Percentiles rank a stretch among this genome's conserved stretches.
phyloP scores from a whole-genome alignment of 306 rosid species.

The Ormosia semicastrata region DNA sequence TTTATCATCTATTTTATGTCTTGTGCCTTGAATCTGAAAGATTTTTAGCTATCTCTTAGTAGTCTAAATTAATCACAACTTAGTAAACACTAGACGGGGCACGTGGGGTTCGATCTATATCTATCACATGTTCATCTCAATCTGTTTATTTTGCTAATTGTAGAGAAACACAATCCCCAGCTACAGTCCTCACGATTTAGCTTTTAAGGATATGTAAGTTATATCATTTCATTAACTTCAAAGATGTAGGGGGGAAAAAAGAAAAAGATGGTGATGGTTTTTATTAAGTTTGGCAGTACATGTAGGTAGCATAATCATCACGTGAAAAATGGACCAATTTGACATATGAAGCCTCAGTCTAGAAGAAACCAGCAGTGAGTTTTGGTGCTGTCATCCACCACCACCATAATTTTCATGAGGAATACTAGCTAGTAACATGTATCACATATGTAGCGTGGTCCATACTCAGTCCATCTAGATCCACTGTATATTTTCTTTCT shows the following conservation, averaged over 20 bases:
- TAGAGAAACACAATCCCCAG: background rate
- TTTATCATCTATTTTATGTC: background rate
- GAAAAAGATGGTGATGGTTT: background rate
- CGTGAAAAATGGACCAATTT: conserved; percentile 26
- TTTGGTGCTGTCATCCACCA: conserved; percentile 18
- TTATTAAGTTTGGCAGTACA: background rate
- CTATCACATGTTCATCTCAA: background rate
- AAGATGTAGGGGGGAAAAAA: background rate
- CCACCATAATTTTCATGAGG: background rate
- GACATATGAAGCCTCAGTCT: background rate
- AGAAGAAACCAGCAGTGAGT: background rate
- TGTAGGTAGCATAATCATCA: background rate
- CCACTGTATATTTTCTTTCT: background rate
- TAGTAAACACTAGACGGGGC: no score
- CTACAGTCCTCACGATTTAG: background rate
- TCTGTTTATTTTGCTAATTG: background rate
- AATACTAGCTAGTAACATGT: background rate
- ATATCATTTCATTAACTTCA: background rate
- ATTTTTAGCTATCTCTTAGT: background rate
- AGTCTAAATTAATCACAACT: no score
- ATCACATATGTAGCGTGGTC: background rate
- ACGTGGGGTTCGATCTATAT: background rate
- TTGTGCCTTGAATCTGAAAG: background rate
- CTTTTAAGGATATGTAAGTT: background rate
- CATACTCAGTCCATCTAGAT: background rate